These are phyloP conservation scores for Macroventuria anomochaeta DNA, from an alignment of 2,329 filamentous ascomycete genomes.

Conservation along the genomic window DNA sequence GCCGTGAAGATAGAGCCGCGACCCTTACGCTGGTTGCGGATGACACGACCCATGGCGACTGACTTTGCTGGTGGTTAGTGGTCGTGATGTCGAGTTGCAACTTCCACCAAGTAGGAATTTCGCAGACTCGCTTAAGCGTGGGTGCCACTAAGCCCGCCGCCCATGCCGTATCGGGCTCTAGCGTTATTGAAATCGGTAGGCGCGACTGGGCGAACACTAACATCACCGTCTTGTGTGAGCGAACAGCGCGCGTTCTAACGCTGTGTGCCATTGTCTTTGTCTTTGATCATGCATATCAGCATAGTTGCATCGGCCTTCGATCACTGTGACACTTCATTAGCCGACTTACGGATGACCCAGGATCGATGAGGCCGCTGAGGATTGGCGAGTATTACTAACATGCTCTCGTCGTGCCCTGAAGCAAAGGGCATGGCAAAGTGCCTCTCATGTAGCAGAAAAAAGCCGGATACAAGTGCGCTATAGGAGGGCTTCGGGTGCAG, in stretches of 20 bases:
- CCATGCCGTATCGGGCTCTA: not conserved
- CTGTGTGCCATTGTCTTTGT: not conserved
- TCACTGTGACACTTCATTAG: too few species aligned
- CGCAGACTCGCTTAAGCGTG: slow-evolving; percentile 4
- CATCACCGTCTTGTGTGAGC: too few species aligned
- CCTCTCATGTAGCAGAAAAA: too few species aligned
- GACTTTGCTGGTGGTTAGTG: slow-evolving; percentile 37
- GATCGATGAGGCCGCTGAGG: too few species aligned
- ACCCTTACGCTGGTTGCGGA: slow-evolving; percentile 75
- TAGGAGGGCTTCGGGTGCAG: too few species aligned
- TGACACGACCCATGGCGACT: slow-evolving; percentile 68
- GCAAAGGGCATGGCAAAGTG: too few species aligned
- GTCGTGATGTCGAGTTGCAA: slow-evolving; percentile 6
- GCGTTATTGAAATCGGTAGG: not conserved
- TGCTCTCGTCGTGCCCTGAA: too few species aligned
- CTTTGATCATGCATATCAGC: not conserved
- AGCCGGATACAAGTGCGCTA: too few species aligned
- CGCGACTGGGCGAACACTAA: not conserved
- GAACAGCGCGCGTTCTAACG: not conserved
- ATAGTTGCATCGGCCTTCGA: too few species aligned
- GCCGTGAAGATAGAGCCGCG: slow-evolving; percentile 79
- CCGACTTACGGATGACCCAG: too few species aligned
- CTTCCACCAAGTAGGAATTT: not conserved
- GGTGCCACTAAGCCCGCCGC: too few species aligned
- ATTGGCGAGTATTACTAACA: too few species aligned